Evolutionary conservation across 2,329 filamentous ascomycete species (phyloP).

Genomic region (Stemphylium lycopersici): DNA sequence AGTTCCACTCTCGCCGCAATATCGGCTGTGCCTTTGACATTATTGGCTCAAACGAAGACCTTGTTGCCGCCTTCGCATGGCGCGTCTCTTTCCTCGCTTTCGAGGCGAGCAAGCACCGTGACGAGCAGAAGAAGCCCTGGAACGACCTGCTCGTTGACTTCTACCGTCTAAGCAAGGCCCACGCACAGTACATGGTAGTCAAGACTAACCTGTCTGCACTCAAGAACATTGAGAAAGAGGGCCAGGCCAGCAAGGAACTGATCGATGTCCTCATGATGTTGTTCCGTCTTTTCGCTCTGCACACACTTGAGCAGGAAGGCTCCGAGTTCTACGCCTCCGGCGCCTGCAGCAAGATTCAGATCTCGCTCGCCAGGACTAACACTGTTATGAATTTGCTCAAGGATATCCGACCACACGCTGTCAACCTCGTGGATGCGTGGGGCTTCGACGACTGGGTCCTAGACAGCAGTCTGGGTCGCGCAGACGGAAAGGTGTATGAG

Average conservation of each 20-base stretch:
- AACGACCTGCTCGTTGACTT: slow-evolving; percentile 80
- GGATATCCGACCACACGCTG: slow-evolving; percentile 74
- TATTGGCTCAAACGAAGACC: slow-evolving; percentile 70
- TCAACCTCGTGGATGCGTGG: slow-evolving; percentile 75
- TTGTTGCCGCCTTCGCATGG: slow-evolving; percentile 78
- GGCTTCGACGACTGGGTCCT: slow-evolving; percentile 80
- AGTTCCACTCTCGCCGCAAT: slow-evolving; percentile 69
- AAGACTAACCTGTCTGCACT: slow-evolving; percentile 79
- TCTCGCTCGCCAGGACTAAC: slow-evolving; percentile 70
- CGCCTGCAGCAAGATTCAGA: slow-evolving; percentile 74
- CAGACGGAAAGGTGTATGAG: slow-evolving; percentile 78
- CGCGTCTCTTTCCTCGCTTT: slow-evolving; percentile 76
- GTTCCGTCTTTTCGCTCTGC: slow-evolving; percentile 68
- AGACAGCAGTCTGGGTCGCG: slow-evolving; percentile 71
- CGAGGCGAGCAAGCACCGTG: slow-evolving; percentile 74
- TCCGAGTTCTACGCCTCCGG: slow-evolving; percentile 74
- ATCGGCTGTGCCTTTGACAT: slow-evolving; percentile 77
- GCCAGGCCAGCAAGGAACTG: slow-evolving; percentile 64
- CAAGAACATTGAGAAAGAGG: slow-evolving; percentile 59
- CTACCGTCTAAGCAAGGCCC: slow-evolving; percentile 75
- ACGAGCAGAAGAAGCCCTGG: slow-evolving; percentile 75
- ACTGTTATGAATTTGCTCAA: slow-evolving; percentile 72
- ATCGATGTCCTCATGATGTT: slow-evolving; percentile 67
- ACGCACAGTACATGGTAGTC: slow-evolving; percentile 78
- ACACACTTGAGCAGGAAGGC: slow-evolving; percentile 72